phyloP scores from a whole-genome alignment of 345 rosid species.

The Corchorus capsularis region DNA sequence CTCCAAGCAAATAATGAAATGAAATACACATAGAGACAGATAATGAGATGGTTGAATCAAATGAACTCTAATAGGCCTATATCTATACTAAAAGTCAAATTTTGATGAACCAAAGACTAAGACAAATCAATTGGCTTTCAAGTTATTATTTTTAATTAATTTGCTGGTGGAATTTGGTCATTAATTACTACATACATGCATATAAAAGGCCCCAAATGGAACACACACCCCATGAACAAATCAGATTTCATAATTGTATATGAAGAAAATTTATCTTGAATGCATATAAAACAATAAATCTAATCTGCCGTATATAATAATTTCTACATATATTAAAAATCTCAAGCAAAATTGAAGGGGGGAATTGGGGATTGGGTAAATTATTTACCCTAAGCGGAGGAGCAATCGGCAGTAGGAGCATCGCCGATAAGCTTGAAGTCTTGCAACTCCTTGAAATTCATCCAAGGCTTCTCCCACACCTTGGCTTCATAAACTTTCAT shows the following conservation, averaged over 20 bases:
- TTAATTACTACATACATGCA: background rate
- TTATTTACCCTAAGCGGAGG: conserved; percentile 25
- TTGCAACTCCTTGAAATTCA: conserved; percentile 74
- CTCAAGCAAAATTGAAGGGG: background rate
- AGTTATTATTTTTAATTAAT: background rate
- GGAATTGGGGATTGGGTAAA: background rate
- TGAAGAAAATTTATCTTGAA: background rate
- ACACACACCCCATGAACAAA: background rate
- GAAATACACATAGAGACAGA: background rate
- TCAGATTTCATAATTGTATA: background rate
- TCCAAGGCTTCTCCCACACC: conserved; percentile 90
- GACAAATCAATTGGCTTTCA: background rate
- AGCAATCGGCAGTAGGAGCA: conserved; percentile 19
- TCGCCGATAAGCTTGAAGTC: conserved; percentile 64
- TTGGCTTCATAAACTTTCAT: conserved; percentile 78
- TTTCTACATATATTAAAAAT: background rate
- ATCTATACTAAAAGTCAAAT: background rate
- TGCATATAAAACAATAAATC: background rate
- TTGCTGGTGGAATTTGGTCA: background rate
- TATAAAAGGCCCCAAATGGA: background rate
- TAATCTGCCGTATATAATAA: background rate
- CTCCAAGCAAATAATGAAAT: background rate
- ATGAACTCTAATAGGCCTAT: background rate
- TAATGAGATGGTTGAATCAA: background rate
- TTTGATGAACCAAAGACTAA: background rate